A percentile compares a stretch with the other conserved stretches of the same genome.
Evolutionary conservation across 768 basidiomycete genomes (phyloP).

Genomic region (Tricholoma sp.): DNA sequence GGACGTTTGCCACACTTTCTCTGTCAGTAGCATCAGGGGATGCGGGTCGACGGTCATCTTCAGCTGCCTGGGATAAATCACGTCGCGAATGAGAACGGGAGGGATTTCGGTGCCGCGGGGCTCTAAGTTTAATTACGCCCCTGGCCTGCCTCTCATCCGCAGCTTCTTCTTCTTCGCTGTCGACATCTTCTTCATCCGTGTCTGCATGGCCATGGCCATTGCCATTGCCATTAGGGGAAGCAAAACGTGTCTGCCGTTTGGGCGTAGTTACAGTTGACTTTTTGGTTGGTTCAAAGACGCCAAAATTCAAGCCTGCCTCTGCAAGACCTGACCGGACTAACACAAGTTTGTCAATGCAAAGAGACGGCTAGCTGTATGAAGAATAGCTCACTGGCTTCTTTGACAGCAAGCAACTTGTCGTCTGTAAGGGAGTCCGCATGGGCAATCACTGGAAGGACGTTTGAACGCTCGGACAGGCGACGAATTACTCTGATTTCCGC

Average conservation of each 20-base stretch:
- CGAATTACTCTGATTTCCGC: conserved; percentile 76
- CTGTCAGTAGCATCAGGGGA: conserved; percentile 55
- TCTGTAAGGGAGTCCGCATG: conserved; percentile 82
- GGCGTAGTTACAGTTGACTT: conserved; percentile 20
- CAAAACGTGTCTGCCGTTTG: conserved; percentile 33
- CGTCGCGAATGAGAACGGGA: conserved; percentile 75
- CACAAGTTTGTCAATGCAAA: conserved; percentile 3
- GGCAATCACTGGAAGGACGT: conserved; percentile 79
- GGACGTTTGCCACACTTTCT: conserved; percentile 70
- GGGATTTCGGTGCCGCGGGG: conserved; percentile 40
- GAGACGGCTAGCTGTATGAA: background rate
- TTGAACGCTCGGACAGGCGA: conserved; percentile 67
- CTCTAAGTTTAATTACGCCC: conserved; percentile 71
- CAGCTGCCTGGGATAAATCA: conserved; percentile 55
- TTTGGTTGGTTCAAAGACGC: conserved; percentile 59
- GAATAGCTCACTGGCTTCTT: conserved; percentile 45
- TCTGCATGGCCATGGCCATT: conserved; percentile 22
- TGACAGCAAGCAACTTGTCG: conserved; percentile 63
- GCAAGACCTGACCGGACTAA: conserved; percentile 60
- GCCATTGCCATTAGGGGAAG: conserved; percentile 19
- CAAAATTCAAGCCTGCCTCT: conserved; percentile 68
- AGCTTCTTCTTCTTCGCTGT: conserved; percentile 37
- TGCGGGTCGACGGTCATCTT: conserved; percentile 53
- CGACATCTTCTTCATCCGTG: conserved; percentile 22
- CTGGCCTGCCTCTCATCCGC: conserved; percentile 55